Conservation (phyloP, 1,284 basidiomycete genomes). For the Tremellales sp. region DNA sequence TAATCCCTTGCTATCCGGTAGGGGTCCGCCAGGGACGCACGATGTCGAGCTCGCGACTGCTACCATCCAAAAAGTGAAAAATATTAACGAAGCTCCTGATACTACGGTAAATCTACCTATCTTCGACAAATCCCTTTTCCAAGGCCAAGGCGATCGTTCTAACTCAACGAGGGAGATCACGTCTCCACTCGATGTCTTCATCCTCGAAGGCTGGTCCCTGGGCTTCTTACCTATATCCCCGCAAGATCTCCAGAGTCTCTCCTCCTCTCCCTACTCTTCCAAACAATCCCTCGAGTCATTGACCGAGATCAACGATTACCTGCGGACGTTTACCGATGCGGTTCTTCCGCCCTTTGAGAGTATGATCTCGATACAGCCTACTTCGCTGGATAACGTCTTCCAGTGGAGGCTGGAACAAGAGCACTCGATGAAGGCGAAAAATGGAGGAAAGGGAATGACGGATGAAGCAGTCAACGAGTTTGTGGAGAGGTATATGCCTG, state of each 20-base stretch:
- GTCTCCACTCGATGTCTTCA: conserved; percentile 69
- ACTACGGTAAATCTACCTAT: conserved; percentile 60
- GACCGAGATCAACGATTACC: conserved; percentile 29
- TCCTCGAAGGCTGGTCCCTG: conserved; percentile 60
- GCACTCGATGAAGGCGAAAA: conserved; percentile 73
- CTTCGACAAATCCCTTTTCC: conserved; percentile 79
- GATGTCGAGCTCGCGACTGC: conserved; percentile 25
- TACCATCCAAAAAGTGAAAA: conserved; percentile 11
- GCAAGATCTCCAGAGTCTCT: conserved; percentile 46
- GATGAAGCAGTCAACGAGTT: conserved; percentile 72
- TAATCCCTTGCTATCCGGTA: conserved; percentile 39
- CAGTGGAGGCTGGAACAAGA: conserved; percentile 81
- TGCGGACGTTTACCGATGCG: conserved; percentile 18
- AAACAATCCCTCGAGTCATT: conserved; percentile 24
- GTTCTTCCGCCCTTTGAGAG: conserved; percentile 31
- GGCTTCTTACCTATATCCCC: conserved; percentile 46
- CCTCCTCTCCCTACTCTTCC: conserved; percentile 25
- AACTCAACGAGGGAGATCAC: conserved; percentile 43
- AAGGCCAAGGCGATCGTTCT: conserved; percentile 77
- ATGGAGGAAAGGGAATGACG: conserved; percentile 82
- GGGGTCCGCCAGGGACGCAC: conserved; percentile 46
- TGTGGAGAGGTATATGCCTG: conserved; percentile 48
- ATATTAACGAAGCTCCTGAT: conserved; percentile 15
- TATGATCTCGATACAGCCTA: conserved; percentile 34
- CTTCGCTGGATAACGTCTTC: conserved; percentile 39